Evolutionary conservation across 495 filamentous ascomycete species (phyloP), one percentile per base, ranked within the genome.

Genomic region (Letharia lupina): DNA sequence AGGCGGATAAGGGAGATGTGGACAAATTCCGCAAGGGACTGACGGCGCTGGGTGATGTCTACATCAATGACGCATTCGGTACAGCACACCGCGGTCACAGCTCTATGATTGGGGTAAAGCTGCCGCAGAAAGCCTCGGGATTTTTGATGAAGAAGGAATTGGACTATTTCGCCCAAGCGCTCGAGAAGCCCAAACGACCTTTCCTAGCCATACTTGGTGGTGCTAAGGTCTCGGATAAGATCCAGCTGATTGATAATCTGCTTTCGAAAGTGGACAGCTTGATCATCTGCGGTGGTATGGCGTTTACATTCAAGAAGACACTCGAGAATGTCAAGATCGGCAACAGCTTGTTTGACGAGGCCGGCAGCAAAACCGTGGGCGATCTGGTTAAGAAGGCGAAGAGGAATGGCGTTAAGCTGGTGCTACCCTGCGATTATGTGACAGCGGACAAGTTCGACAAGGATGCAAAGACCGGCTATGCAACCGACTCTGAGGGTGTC

Each of bases 131-230:
- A 81, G 94, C 94, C 9, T 89, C 93, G 62, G 94, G 94, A 60
- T 98, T 96, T 86, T 87, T 99, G 71, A 89, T 99, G 81, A 99
- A 99, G 89, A 99, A 98, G 83, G 94, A 99, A 78, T 90, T 99
- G 59, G 93, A 98, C 73, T 99, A 98, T 87, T 99, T 99, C 76
- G 94, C 94, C 64, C 85, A 96, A 82, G 94, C 93, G 42, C 89
- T 99, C 44, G 94, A 99, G 81, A 84, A 83, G 70, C 94, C 94
- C 47, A 82, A 93, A 80, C 87, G 92, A 37, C 95, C 95, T 65
- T 99, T 99, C 89, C 90, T 99, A 23, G 95, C 94, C 76, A 98
- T 99, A 75, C 88, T 99, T 7, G 94, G 94, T 68, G 94, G 94
- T 68, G 90, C 95, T 72, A 99, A 99, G 85, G 91, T 99, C 56